Evolutionary conservation across 148 eudicot genomes (phyloP), one percentile per base, ranked within the genome.

Genomic region (Beta vulgaris): DNA sequence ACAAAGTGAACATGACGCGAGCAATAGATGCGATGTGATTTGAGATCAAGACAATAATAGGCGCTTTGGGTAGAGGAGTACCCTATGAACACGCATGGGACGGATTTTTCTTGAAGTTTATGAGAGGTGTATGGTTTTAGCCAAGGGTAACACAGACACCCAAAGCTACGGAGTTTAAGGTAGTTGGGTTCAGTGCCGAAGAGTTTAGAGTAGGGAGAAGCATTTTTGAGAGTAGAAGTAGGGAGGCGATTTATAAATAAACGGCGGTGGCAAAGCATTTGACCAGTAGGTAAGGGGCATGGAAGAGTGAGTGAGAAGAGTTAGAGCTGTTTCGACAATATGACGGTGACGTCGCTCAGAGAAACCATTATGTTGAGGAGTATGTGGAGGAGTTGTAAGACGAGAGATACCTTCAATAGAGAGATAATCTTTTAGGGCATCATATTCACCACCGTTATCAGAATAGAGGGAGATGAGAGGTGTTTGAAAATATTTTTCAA

Each of bases 1-100:
- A 73, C 36, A 14, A 73, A 73, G 7, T 19, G 31, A 2, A 60
- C 57, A 60, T 73, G 76, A 2, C 76, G 43, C 0, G 76, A 73
- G 25, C 36, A 23, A 29, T 63, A 74, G 2, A 74, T n/a, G n/a
- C n/a, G n/a, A n/a, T 39, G 0, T 18, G 18, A 25, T 11, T 40
- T 19, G n/a, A 23, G 13, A n/a, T n/a, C n/a, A n/a, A n/a, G n/a
- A n/a, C n/a, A 0, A 48, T 42, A 11, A 32, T 40, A 7, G 65
- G 49, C 53, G n/a, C n/a, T n/a, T n/a, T n/a, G n/a, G n/a, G n/a
- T n/a, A n/a, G n/a, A n/a, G n/a, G n/a, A n/a, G n/a, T n/a, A n/a
- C n/a, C n/a, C n/a, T n/a, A n/a, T n/a, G n/a, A n/a, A n/a, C n/a
- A n/a, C n/a, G 12, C 70, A 67, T 0, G 48, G 26, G 7, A 0